A percentile compares a stretch with the other conserved stretches of the same genome.
Conservation (phyloP, 139 green algal species). For the Chlamydomonas schloesseri region DNA sequence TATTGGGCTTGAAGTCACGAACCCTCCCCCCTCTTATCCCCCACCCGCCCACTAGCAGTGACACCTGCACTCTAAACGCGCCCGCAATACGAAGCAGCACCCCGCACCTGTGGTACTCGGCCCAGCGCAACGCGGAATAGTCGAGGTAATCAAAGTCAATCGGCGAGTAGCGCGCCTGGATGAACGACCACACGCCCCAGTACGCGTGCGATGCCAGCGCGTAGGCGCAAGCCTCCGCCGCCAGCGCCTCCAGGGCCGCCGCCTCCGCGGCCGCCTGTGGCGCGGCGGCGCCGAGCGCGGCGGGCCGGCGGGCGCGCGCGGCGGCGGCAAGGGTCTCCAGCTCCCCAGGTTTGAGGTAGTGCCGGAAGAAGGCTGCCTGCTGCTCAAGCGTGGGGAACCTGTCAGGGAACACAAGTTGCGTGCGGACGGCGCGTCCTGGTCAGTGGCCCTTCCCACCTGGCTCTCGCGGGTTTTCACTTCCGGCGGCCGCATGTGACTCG, state of each 20-base stretch:
- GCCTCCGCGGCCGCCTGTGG: neutral
- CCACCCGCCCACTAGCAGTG: no score
- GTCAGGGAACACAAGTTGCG: no score
- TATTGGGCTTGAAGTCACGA: no score
- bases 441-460: no score
- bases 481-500: no score
- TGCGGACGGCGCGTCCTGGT: no score
- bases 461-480: no score
- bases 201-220: constrained; percentile 90
- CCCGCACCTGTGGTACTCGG: constrained; percentile 76
- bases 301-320: neutral
- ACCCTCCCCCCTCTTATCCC: no score
- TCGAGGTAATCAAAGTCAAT: constrained; percentile 94
- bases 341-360: constrained; percentile 70
- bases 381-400: constrained; percentile 44
- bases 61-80: no score
- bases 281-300: neutral
- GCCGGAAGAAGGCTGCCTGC: constrained; percentile 72
- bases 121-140: constrained; percentile 75
- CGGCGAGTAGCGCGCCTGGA: constrained; percentile 81
- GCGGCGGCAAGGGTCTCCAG: neutral
- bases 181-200: constrained; percentile 93
- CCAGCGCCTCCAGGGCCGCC: constrained; percentile 52
- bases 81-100: no score
- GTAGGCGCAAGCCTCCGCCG: constrained; percentile 86